These are phyloP conservation scores for Clarkia xantiana DNA, from an alignment of 345 rosid genomes.

Conservation along the genomic window DNA sequence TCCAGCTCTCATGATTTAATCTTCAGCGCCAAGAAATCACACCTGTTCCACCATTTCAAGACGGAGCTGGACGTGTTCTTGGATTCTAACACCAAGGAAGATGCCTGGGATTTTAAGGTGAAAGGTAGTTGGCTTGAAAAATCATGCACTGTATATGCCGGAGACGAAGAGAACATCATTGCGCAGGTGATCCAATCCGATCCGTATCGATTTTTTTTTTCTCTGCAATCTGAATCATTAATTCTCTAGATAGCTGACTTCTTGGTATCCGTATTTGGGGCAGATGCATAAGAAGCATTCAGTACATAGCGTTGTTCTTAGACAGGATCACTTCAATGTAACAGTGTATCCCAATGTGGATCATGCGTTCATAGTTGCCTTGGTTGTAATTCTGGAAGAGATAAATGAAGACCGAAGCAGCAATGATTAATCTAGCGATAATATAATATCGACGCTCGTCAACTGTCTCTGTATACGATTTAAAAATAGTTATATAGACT, in stretches of 20 bases:
- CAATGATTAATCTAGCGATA: background rate
- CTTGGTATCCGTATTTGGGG: background rate
- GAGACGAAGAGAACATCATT: constrained; percentile 13
- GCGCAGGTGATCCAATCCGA: constrained; percentile 22
- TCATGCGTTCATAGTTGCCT: constrained; percentile 1
- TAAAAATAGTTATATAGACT: too few species aligned
- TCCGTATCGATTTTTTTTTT: too few species aligned
- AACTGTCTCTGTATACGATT: too few species aligned
- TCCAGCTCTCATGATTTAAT: constrained; percentile 9
- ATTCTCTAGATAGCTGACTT: background rate
- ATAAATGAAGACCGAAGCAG: background rate
- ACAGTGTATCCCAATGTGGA: constrained; percentile 6
- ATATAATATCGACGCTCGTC: too few species aligned
- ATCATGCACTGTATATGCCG: constrained; percentile 16
- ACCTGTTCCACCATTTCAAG: constrained; percentile 9
- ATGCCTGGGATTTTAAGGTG: constrained; percentile 24
- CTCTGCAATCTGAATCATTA: background rate
- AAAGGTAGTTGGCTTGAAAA: constrained; percentile 22
- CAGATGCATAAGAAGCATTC: constrained; percentile 12
- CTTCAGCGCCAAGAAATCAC: constrained; percentile 21
- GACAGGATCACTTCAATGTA: background rate
- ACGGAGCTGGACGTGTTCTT: constrained; percentile 21
- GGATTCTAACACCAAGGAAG: constrained; percentile 13
- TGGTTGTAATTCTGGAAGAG: constrained; percentile 3
- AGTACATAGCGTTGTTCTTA: constrained; percentile 10